These are phyloP conservation scores for Galerina marginata DNA, from an alignment of 768 basidiomycete genomes.

Conservation along the genomic window DNA sequence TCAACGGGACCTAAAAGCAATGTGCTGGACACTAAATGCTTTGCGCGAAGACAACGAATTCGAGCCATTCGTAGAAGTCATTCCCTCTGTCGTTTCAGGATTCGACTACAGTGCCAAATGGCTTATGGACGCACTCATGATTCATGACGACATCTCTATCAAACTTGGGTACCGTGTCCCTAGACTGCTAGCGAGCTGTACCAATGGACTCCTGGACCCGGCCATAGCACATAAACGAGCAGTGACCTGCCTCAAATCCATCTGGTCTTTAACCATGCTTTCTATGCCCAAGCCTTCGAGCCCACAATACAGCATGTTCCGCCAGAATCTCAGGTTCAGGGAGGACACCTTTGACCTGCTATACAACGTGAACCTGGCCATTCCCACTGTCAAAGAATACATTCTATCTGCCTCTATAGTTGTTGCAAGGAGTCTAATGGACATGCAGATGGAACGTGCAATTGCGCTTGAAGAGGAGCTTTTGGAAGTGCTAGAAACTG, in stretches of 20 bases:
- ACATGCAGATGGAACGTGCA: constrained; percentile 36
- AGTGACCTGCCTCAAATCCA: constrained; percentile 40
- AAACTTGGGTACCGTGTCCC: constrained; percentile 41
- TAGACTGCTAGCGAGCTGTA: constrained; percentile 36
- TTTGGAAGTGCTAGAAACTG: constrained; percentile 15
- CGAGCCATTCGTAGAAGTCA: constrained; percentile 40
- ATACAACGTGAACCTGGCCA: constrained; percentile 19
- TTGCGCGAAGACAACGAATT: constrained; percentile 40
- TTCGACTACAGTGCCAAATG: constrained; percentile 45
- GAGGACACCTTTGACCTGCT: constrained; percentile 39
- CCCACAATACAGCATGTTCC: constrained; percentile 17
- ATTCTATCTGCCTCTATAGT: constrained; percentile 35
- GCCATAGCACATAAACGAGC: constrained; percentile 35
- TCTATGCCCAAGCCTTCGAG: constrained; percentile 30
- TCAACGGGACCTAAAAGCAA: constrained; percentile 43
- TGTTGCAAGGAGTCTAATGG: constrained; percentile 38
- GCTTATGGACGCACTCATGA: constrained; percentile 36
- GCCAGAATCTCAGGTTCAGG: constrained; percentile 35
- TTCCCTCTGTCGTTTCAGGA: constrained; percentile 40
- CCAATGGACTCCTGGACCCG: constrained; percentile 28
- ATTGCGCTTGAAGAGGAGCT: constrained; percentile 29
- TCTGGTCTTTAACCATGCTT: constrained; percentile 50
- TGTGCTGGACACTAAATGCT: constrained; percentile 44
- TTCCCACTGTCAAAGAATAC: constrained; percentile 32
- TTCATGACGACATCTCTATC: constrained; percentile 34